Percentiles rank a stretch among this genome's conserved stretches.
Conservation (phyloP, 331 rosid genomes). For the Ulmus americana region DNA sequence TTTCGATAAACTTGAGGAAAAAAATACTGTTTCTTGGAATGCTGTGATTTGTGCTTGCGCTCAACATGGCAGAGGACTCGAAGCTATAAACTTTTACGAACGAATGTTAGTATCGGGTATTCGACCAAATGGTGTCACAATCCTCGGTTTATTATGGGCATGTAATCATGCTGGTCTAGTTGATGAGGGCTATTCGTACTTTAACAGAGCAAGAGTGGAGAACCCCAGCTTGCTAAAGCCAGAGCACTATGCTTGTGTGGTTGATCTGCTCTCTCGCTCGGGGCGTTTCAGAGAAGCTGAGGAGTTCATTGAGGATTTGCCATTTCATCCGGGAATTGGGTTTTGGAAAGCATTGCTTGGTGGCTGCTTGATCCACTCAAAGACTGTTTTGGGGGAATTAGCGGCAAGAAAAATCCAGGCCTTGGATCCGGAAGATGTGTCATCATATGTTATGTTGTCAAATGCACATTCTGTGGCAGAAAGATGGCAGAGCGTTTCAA, state of each 20-base stretch:
- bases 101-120: conserved; percentile 45
- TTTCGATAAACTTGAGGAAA: conserved; percentile 44
- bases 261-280: conserved; percentile 68
- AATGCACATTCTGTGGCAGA: conserved; percentile 88
- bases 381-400: conserved; percentile 58
- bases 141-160: conserved; percentile 82
- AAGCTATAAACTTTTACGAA: conserved; percentile 57
- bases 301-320: conserved; percentile 47
- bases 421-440: conserved; percentile 76
- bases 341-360: conserved; percentile 95
- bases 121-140: conserved; percentile 55
- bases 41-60: conserved; percentile 86
- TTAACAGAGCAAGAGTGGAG: conserved; percentile 44
- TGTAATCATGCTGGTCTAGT: conserved; percentile 89
- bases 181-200: conserved; percentile 60
- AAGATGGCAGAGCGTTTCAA: conserved; percentile 60
- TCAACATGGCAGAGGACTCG: conserved; percentile 75
- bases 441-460: conserved; percentile 82
- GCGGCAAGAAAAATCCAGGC: conserved; percentile 55
- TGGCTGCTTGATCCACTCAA: conserved; percentile 82
- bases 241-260: conserved; percentile 93
- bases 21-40: conserved; percentile 78
- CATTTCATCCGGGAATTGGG: conserved; percentile 74
- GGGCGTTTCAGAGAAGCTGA: conserved; percentile 63
- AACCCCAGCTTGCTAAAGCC: conserved; percentile 49